A percentile compares a stretch with the other conserved stretches of the same genome.
phyloP scores from a whole-genome alignment of 2,329 filamentous ascomycete genomes.

The Herpotrichia juniperi region DNA sequence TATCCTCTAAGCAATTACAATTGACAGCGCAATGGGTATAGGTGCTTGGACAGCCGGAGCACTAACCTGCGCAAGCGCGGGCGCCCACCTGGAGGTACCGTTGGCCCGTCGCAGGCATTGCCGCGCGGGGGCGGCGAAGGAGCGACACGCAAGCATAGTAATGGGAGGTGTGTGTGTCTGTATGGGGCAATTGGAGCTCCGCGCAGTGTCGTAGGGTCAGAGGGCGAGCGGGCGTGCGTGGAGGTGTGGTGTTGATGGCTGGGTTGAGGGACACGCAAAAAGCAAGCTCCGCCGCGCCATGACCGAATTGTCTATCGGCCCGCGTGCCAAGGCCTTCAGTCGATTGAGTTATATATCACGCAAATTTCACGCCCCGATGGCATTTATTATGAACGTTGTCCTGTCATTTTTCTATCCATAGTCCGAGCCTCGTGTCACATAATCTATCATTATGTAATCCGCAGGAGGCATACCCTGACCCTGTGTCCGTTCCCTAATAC shows the following conservation, averaged over 20 bases:
- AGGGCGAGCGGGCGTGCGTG: conserved; percentile 5
- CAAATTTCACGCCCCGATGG: not conserved
- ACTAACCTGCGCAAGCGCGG: conserved; percentile 64
- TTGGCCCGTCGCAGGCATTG: conserved; percentile 76
- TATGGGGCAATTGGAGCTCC: conserved; percentile 43
- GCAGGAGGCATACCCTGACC: no score
- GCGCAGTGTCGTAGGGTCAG: conserved; percentile 31
- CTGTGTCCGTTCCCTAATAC: not conserved
- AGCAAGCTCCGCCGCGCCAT: conserved; percentile 15
- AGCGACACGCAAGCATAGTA: conserved; percentile 84
- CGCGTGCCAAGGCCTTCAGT: not conserved
- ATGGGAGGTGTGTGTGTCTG: conserved; percentile 31
- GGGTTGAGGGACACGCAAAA: conserved; percentile 12
- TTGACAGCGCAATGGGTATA: no score
- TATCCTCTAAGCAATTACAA: conserved; percentile 5
- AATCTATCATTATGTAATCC: no score
- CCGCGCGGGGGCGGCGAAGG: conserved; percentile 75
- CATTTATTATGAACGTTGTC: not conserved
- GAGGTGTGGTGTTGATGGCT: conserved; percentile 7
- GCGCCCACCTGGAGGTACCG: conserved; percentile 53
- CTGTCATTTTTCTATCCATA: not conserved
- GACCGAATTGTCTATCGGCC: conserved; percentile 12
- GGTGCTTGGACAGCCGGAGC: conserved; percentile 4
- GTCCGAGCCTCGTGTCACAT: not conserved
- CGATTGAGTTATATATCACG: not conserved